Percentiles rank a stretch among this genome's conserved stretches.
Evolutionary conservation across 176 grass and related monocot species (phyloP).

Genomic region (Musa beccarii): DNA sequence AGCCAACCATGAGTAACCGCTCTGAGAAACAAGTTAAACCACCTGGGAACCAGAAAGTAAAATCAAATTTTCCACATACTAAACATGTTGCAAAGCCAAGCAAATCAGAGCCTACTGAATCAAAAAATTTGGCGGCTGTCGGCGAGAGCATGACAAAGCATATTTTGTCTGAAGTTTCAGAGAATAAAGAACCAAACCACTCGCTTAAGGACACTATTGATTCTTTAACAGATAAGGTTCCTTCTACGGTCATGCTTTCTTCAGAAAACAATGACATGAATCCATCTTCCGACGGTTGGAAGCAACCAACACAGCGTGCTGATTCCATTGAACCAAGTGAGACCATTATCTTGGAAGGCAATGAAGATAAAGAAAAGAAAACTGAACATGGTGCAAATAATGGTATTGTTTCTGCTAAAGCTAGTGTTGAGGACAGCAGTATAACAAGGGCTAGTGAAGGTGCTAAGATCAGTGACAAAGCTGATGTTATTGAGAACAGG

Average conservation of each 20-base stretch:
- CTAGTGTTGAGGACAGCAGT: conserved; percentile 14
- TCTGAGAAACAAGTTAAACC: conserved; percentile 11
- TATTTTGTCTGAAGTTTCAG: neutral
- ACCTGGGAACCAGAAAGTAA: conserved; percentile 8
- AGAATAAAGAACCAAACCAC: conserved; percentile 25
- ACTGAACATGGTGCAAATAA: conserved; percentile 22
- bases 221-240: conserved; percentile 8
- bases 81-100: conserved; percentile 21
- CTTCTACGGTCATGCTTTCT: neutral
- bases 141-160: neutral
- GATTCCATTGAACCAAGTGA: neutral
- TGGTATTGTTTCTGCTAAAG: conserved; percentile 22
- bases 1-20: conserved; percentile 25
- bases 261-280: neutral
- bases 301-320: conserved; percentile 1
- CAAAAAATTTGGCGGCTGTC: neutral
- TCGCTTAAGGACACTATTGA: conserved; percentile 10
- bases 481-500: conserved; percentile 37
- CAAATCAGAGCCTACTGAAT: conserved; percentile 12
- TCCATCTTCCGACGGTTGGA: neutral
- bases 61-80: conserved; percentile 19
- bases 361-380: conserved; percentile 34
- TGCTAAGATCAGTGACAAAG: conserved; percentile 27
- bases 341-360: conserved; percentile 3
- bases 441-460: conserved; percentile 31